Evolutionary conservation across 352 stramenopile genomes (phyloP).

Genomic region (Globisporangium apiculatum): DNA sequence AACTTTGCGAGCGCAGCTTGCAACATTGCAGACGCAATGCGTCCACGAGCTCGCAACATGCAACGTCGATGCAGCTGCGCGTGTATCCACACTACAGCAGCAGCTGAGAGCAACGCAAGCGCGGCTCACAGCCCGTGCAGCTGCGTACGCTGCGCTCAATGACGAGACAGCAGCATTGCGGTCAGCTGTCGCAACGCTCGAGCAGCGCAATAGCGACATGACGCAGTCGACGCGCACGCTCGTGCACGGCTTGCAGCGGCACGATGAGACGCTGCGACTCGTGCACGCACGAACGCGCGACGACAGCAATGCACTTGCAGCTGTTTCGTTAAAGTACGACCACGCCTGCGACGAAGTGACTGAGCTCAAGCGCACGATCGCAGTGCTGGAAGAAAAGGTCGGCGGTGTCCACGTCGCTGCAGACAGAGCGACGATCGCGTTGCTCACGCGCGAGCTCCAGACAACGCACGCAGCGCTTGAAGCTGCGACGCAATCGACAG

Average conservation of each 20-base stretch:
- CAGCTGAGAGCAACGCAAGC: slow-evolving; percentile 53
- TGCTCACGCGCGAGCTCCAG: slow-evolving; percentile 53
- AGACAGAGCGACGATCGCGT: slow-evolving; percentile 55
- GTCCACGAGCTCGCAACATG: slow-evolving; percentile 44
- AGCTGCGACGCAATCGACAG: neutral
- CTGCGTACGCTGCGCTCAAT: slow-evolving; percentile 27
- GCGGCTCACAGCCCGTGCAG: slow-evolving; percentile 39
- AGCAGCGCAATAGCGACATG: slow-evolving; percentile 33
- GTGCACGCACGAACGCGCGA: slow-evolving; percentile 47
- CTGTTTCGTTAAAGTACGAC: slow-evolving; percentile 55
- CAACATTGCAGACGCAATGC: slow-evolving; percentile 55
- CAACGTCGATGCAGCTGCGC: slow-evolving; percentile 32
- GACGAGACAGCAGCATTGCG: slow-evolving; percentile 23
- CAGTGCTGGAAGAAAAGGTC: slow-evolving; percentile 56
- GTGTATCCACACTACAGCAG: slow-evolving; percentile 28
- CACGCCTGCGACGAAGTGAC: slow-evolving; percentile 65
- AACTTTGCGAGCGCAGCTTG: slow-evolving; percentile 39
- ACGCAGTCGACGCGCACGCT: slow-evolving; percentile 46
- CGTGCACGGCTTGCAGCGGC: slow-evolving; percentile 59
- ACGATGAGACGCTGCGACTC: slow-evolving; percentile 65
- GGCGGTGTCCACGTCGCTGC: slow-evolving; percentile 56
- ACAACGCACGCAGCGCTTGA: slow-evolving; percentile 26
- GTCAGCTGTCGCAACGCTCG: slow-evolving; percentile 17
- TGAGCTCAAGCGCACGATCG: slow-evolving; percentile 64
- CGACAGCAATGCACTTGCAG: slow-evolving; percentile 37